Evolutionary conservation across 2,329 filamentous ascomycete genomes (phyloP), one percentile per base, ranked within the genome.

Genomic region (Aspergillus amoenus): DNA sequence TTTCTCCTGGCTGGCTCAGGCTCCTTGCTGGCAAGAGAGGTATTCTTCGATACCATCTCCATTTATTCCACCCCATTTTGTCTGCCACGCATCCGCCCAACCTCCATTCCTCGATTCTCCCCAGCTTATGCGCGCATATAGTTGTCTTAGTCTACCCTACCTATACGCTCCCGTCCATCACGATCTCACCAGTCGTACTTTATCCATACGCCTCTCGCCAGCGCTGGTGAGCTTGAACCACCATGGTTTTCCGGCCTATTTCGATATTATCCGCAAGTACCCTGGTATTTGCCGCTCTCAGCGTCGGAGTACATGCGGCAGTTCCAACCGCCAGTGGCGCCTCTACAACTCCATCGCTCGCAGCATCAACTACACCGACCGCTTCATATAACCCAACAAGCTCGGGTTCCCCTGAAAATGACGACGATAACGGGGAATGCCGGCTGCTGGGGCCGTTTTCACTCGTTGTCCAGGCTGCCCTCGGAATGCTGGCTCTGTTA

Each of bases 361-460:
- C 64, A 6, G 56, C 64, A 7, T 59, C 66, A 42, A 65, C 62
- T 52, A 60, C 59, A 34, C 66, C 59, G 59, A 59, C 56, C 49
- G 65, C 61, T 39, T 62, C 53, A 52, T 64, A 52, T 53, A 54
- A 49, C 27, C 53, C 58, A 12, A 47, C 64, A 15, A 61, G 57
- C 12, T 57, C 69, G 39, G 64, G 62, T 42, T 52, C 68, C 2
- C 70, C 73, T 22, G 57, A 61, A 4, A 75, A 76, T 52, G 75
- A 73, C 50, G 80, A 81, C 2, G 78, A 84, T 32, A 83, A 82
- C 51, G 90, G 89, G 65, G 91, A 96, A 76, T 99, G 94, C 74
- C 84, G 88, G 63, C 82, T 99, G 9, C 82, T 99, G 2, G 94
- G 94, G 1, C 85, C 93, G 4, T 99, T 97, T 72, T 93, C 94